These are phyloP conservation scores for Strobilomyces echinocephalus DNA, from an alignment of 768 basidiomycete species.

Conservation along the genomic window DNA sequence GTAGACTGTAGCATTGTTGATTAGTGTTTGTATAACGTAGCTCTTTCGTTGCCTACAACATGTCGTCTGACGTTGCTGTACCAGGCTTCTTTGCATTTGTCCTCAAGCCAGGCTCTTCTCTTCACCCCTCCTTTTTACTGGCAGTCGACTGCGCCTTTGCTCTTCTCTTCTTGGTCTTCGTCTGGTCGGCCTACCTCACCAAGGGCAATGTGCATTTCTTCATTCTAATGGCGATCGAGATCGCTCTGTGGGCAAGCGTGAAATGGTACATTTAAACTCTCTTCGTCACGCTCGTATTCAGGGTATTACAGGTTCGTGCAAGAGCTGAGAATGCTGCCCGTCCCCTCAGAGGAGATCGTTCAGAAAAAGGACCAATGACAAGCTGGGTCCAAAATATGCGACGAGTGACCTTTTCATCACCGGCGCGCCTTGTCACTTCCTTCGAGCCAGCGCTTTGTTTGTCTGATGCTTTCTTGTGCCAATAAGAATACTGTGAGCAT, in stretches of 20 bases:
- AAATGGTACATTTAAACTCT: constrained; percentile 57
- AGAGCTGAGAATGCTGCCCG: constrained; percentile 46
- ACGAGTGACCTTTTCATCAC: constrained; percentile 24
- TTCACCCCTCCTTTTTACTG: constrained; percentile 65
- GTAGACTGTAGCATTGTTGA: constrained; percentile 9
- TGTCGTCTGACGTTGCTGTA: constrained; percentile 17
- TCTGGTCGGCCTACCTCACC: constrained; percentile 55
- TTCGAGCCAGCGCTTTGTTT: constrained; percentile 84
- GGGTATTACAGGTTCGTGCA: constrained; percentile 53
- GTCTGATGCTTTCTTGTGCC: constrained; percentile 76
- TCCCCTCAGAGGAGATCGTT: constrained; percentile 9
- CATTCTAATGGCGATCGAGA: constrained; percentile 57
- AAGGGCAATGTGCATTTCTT: constrained; percentile 65
- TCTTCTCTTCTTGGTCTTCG: constrained; percentile 53
- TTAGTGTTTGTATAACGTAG: constrained; percentile 13
- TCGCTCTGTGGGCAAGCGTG: constrained; percentile 70
- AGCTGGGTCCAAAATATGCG: neutral
- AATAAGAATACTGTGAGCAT: constrained; percentile 65
- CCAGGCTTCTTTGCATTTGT: constrained; percentile 48
- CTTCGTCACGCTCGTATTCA: constrained; percentile 4
- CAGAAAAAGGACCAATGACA: constrained; percentile 27
- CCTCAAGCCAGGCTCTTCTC: constrained; percentile 69
- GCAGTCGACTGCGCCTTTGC: constrained; percentile 59
- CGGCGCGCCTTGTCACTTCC: constrained; percentile 53
- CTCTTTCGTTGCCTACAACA: constrained; percentile 1